Evolutionary conservation across 2,329 filamentous ascomycete genomes (phyloP), one percentile per base, ranked within the genome.

Genomic region (Aspergillus sclerotialis): DNA sequence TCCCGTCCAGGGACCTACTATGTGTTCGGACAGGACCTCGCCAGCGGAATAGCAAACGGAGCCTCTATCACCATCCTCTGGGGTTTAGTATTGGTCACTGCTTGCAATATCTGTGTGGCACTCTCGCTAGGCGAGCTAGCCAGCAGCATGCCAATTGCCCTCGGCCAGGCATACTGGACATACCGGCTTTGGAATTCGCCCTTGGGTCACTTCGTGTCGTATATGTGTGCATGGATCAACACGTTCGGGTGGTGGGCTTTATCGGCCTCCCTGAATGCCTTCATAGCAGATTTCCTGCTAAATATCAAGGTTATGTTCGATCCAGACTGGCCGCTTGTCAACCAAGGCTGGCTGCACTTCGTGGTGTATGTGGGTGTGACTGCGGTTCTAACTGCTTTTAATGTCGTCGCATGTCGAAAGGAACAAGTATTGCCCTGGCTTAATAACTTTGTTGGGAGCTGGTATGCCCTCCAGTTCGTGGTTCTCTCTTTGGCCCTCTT

Each of bases 221-320:
- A 77, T 45, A 64, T 77, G 55, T 75, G 72, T 43, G 74, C 73
- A 2, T 77, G 72, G 72, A 73, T 76, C 46, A 77, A 77, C 50
- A 74, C 68, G 0, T 76, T 76, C 38, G 74, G 73, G 10, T 78
- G 74, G 74, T 75, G 72, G 64, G 69, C 72, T 0, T 52, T 77
- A 37, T 69, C 69, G 0, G 74, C 73, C 0, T 75, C 70, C 2
- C 69, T 74, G 39, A 63, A 70, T 15, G 73, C 72, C 11, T 77
- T 78, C 46, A 76, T 77, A 71, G 69, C 70, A 3, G 64, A 75
- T 43, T 75, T 78, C 32, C 58, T 76, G 36, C 57, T 78, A 5
- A 66, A 69, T n/a, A 72, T 77, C 63, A 74, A 73, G 54, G 55
- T 68, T 19, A 63, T 76, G 54, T 76, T 73, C 44, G 57, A 69